Percentiles rank a stretch among this genome's conserved stretches.
Evolutionary conservation across 495 filamentous ascomycete genomes (phyloP).

Genomic region (Aspergillus diversus): DNA sequence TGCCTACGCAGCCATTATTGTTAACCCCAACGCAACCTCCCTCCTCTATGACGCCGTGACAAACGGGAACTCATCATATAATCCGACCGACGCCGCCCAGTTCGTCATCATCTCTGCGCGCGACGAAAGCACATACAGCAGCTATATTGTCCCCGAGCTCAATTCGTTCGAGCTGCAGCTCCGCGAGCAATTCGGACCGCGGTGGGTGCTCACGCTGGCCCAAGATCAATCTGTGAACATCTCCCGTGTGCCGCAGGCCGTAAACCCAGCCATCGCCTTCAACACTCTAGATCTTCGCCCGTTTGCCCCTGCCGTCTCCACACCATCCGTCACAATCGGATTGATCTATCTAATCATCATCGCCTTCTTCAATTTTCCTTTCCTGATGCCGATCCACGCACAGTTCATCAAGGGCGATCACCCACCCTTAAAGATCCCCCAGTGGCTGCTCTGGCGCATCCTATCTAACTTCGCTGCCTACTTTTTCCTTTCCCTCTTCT

Average conservation of each 20-base stretch:
- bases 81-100: constrained; percentile 65
- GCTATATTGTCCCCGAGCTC: constrained; percentile 59
- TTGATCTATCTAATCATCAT: constrained; percentile 76
- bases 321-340: constrained; percentile 65
- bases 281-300: constrained; percentile 63
- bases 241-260: constrained; percentile 55
- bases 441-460: constrained; percentile 66
- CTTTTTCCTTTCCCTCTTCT: constrained; percentile 67
- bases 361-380: constrained; percentile 72
- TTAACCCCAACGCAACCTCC: constrained; percentile 67
- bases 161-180: constrained; percentile 47
- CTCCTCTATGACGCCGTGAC: constrained; percentile 60
- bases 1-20: constrained; percentile 65
- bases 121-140: constrained; percentile 56
- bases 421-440: constrained; percentile 61
- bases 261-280: constrained; percentile 68
- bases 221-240: constrained; percentile 42
- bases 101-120: constrained; percentile 61
- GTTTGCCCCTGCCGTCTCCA: constrained; percentile 58
- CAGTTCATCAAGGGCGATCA: constrained; percentile 57
- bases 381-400: constrained; percentile 69
- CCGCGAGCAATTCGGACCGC: constrained; percentile 53
- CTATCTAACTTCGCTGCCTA: constrained; percentile 63
- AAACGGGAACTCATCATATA: constrained; percentile 62
- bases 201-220: constrained; percentile 48